Evolutionary conservation across 2,329 filamentous ascomycete species (phyloP), one percentile per base, ranked within the genome.

Genomic region (Monilinia polystroma): DNA sequence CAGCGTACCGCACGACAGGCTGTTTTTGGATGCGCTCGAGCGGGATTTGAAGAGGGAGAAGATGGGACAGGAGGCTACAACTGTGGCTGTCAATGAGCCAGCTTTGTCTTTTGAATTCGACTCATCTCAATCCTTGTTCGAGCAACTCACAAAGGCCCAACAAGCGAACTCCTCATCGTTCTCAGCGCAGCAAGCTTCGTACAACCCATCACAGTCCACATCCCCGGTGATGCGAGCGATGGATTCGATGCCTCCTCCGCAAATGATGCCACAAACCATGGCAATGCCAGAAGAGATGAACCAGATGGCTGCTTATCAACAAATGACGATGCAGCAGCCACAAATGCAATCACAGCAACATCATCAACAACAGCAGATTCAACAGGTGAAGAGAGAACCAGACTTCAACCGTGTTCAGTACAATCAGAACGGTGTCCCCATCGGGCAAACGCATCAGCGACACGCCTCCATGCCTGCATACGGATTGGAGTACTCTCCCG

Each of bases 401-500:
- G 94, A 97, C 71, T 96, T 88, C 78, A 84, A 82, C 69, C 88
- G 91, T 69, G 83, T 93, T 71, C 91, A 93, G 78, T 97, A 96
- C 82, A 95, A 96, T 79, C 92, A 95, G 76, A 96, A 95, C 75
- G 92, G 92, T 73, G 88, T 96, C 66, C 91, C 93, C 1, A 85
- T 97, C 70, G 84, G 87, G 52, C 91, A 93, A 76, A 83, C 89
- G 63, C 93, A 96, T 80, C 92, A 97, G 78, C 90, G 95, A 67
- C 94, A 98, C 80, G 91, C 93, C 69, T 99, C 95, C n/a, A 97
- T 99, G 93, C 95, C 95, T 60, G 91, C 93, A 26, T 99, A 96
- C 78, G 85, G 81, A 58, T 89, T 98, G 78, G 95, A 99, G 80
- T 99, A 98, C 82, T 99, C 95, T 20, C 95, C 95, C 64, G 95